Conservation (phyloP, 2,329 filamentous ascomycete species). For the Mariannaea sp. region DNA sequence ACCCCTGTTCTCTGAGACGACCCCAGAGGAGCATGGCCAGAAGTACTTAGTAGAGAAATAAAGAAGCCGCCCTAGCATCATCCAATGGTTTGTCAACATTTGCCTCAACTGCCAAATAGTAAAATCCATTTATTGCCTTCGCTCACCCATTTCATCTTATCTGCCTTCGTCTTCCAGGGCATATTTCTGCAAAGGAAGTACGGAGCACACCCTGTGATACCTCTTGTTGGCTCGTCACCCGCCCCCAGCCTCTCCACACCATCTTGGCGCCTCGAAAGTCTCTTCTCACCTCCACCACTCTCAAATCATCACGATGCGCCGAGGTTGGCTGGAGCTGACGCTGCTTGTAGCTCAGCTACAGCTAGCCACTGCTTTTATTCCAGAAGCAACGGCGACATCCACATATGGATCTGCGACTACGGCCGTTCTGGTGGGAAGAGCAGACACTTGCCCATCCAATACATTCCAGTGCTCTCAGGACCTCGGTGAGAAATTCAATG, state of each 20-base stretch:
- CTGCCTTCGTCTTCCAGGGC: not conserved
- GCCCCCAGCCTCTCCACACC: not conserved
- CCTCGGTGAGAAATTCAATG: slow-evolving; percentile 52
- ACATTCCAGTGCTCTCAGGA: slow-evolving; percentile 56
- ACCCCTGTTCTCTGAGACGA: slow-evolving; percentile 21
- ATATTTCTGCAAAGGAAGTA: no score
- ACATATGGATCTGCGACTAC: slow-evolving; percentile 31
- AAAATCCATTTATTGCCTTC: slow-evolving; percentile 11
- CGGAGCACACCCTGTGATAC: no score
- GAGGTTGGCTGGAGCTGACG: slow-evolving; percentile 29
- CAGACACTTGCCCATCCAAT: slow-evolving; percentile 51
- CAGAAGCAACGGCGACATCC: slow-evolving; percentile 29
- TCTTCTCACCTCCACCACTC: not conserved
- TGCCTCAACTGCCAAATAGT: not conserved
- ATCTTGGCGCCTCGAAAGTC: not conserved
- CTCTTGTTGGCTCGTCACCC: not conserved
- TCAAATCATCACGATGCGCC: slow-evolving; percentile 28
- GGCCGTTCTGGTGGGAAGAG: slow-evolving; percentile 34
- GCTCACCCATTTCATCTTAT: not conserved
- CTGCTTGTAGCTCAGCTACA: slow-evolving; percentile 25
- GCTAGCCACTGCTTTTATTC: slow-evolving; percentile 23
- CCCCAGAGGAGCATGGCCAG: slow-evolving; percentile 7
- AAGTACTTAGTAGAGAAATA: not conserved
- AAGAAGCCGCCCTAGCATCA: slow-evolving; percentile 10
- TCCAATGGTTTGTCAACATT: not conserved